These are phyloP conservation scores for Suhomyces terraborum DNA, from an alignment of 1,139 yeast species.

Conservation along the genomic window DNA sequence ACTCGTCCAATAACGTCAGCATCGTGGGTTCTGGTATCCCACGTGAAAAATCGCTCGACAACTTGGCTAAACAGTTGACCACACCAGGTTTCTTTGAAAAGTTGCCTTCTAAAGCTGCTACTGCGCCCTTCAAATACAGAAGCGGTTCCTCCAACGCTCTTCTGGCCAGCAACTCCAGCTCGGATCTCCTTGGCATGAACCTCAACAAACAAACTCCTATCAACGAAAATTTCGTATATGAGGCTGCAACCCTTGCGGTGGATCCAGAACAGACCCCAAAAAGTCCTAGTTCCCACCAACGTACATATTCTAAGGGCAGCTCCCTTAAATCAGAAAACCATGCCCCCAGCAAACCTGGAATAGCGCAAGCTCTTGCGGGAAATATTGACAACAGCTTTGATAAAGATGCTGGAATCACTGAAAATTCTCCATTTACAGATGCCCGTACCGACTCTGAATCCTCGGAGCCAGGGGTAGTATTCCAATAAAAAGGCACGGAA, in stretches of 20 bases:
- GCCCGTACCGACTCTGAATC: constrained; percentile 5
- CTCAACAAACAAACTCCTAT: constrained; percentile 22
- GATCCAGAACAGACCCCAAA: neutral
- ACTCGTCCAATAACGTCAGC: constrained; percentile 8
- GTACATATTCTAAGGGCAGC: neutral
- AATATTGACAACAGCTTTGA: constrained; percentile 14
- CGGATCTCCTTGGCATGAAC: constrained; percentile 12
- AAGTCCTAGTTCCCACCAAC: neutral
- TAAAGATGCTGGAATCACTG: constrained; percentile 13
- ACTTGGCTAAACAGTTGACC: constrained; percentile 44
- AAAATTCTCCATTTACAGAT: constrained; percentile 11
- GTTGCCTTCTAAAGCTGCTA: constrained; percentile 37
- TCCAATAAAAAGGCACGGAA: constrained; percentile 7
- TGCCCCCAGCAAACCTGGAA: neutral
- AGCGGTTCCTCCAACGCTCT: constrained; percentile 7
- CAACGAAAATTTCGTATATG: constrained; percentile 39
- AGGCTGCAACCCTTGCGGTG: constrained; percentile 20
- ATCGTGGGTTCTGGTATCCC: constrained; percentile 7
- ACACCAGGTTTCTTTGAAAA: constrained; percentile 42
- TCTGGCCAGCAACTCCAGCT: constrained; percentile 15
- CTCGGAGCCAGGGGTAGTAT: constrained; percentile 10
- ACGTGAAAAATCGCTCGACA: constrained; percentile 32
- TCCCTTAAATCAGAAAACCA: neutral
- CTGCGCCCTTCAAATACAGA: constrained; percentile 22
- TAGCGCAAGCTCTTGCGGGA: constrained; percentile 3